A percentile compares a stretch with the other conserved stretches of the same genome.
Conservation (phyloP, 2,329 filamentous ascomycete genomes). For the Zymoseptoria brevis region DNA sequence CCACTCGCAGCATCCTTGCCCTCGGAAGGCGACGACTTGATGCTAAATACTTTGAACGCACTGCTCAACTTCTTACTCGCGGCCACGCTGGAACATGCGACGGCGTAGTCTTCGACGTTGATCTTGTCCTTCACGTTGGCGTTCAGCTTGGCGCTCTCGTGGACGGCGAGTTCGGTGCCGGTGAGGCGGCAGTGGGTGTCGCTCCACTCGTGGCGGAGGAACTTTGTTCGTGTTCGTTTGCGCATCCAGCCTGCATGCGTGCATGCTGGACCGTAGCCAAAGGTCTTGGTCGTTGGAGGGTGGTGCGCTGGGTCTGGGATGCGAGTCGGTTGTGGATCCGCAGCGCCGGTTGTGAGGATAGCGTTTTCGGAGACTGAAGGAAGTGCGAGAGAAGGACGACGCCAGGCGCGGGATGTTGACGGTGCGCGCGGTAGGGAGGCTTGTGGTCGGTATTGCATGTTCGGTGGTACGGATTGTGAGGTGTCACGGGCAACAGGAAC, state of each 20-base stretch:
- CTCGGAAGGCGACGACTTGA: constrained; percentile 45
- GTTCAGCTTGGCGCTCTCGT: constrained; percentile 44
- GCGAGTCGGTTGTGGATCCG: constrained; percentile 4
- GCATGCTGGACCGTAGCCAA: constrained; percentile 29
- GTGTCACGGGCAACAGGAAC: constrained; percentile 58
- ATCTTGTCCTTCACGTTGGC: constrained; percentile 70
- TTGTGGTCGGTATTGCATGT: constrained; percentile 67
- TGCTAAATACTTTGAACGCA: constrained; percentile 70
- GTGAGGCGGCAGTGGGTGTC: constrained; percentile 84
- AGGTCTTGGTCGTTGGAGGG: constrained; percentile 22
- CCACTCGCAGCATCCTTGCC: constrained; percentile 4
- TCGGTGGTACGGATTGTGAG: constrained; percentile 86
- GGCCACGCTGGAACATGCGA: constrained; percentile 70
- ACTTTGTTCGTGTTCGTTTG: constrained; percentile 83
- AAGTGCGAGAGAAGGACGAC: constrained; percentile 52
- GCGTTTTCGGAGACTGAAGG: constrained; percentile 34
- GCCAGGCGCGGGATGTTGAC: constrained; percentile 34
- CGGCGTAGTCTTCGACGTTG: constrained; percentile 81
- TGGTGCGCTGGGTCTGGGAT: constrained; percentile 27
- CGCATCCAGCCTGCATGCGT: constrained; percentile 71
- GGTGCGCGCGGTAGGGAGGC: constrained; percentile 30
- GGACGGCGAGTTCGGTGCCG: constrained; percentile 55
- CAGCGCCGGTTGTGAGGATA: constrained; percentile 22
- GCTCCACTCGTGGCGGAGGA: constrained; percentile 89
- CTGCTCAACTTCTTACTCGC: constrained; percentile 74